Evolutionary conservation across 2,329 filamentous ascomycete genomes (phyloP).

Genomic region (Penicillium sp.): DNA sequence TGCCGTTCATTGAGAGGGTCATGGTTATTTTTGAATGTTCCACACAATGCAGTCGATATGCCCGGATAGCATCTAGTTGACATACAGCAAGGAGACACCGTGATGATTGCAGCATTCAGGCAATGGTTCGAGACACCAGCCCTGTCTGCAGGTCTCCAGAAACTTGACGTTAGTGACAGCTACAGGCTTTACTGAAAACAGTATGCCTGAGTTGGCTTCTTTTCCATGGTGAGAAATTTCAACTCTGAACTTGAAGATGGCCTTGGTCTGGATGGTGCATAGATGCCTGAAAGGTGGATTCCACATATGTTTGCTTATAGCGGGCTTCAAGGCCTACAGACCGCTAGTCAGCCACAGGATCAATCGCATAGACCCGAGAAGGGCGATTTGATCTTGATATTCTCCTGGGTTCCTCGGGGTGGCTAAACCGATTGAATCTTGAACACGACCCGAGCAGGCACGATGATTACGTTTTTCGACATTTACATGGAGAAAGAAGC

Average conservation of each 20-base stretch:
- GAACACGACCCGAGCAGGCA: background rate
- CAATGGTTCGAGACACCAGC: slow-evolving; percentile 24
- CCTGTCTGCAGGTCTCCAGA: slow-evolving; percentile 19
- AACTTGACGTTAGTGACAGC: slow-evolving; percentile 18
- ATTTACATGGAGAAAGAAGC: background rate
- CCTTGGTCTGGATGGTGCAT: background rate
- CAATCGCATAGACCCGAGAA: background rate
- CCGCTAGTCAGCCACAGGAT: background rate
- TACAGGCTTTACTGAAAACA: slow-evolving; percentile 29
- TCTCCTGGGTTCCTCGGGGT: background rate
- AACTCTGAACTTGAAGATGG: slow-evolving; percentile 2
- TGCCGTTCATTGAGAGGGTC: background rate
- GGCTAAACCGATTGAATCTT: background rate
- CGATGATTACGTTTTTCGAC: background rate
- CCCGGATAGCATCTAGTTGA: no score
- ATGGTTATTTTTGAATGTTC: no score
- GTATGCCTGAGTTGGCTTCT: slow-evolving; percentile 26
- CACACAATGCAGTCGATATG: no score
- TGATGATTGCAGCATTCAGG: slow-evolving; percentile 14
- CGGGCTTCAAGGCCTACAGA: background rate
- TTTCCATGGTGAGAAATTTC: slow-evolving; percentile 25
- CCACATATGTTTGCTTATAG: background rate
- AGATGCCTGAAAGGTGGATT: background rate
- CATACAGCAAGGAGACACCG: no score
- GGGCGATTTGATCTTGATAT: background rate